Evolutionary conservation across 1,139 yeast genomes (phyloP), one percentile per base, ranked within the genome.

Genomic region (Yamadazyma sp.): DNA sequence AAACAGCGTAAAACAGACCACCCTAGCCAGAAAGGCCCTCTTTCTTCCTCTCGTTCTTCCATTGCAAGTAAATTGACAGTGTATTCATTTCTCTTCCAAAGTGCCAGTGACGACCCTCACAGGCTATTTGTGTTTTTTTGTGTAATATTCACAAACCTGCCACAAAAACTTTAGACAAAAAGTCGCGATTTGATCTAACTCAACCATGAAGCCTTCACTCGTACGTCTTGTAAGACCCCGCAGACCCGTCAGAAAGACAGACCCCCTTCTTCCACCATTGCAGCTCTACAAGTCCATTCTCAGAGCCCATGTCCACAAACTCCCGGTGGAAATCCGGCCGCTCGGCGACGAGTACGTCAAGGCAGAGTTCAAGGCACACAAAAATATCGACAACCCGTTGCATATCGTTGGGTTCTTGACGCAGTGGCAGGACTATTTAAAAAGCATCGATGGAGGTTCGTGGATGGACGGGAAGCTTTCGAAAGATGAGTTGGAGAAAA

Each of bases 321-420:
- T 90, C 27, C 95, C 95, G 0, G 59, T 64, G 2, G 80, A 82
- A 38, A 84, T 86, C 48, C 71, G 95, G 40, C 73, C 80, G 32
- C 71, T 92, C 25, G 98, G 98, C 4, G 97, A 92, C 59, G 76
- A 80, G 49, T 92, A 92, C 60, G 96, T 92, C 40, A 86, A 82
- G 56, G 78, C 83, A 20, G 98, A 92, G 62, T 92, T 92, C 67
- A 80, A 80, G 49, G 84, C 92, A n/a, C 98, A 94, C 62, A 78
- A 80, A 46, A 63, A 68, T 35, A 75, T 83, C 11, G 96, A 89
- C 50, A 89, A 92, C 58, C 97, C 98, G 1, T 70, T 89, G 27
- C 96, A 90, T 56, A 88, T 92, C 25, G 90, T 94, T 8, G 97
- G 97, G 10, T 92, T 92, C 53, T 72, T 92, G 46, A 80, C 95